Evolutionary conservation across 2,329 filamentous ascomycete genomes (phyloP).

Genomic region (Leptographium radiaticola): DNA sequence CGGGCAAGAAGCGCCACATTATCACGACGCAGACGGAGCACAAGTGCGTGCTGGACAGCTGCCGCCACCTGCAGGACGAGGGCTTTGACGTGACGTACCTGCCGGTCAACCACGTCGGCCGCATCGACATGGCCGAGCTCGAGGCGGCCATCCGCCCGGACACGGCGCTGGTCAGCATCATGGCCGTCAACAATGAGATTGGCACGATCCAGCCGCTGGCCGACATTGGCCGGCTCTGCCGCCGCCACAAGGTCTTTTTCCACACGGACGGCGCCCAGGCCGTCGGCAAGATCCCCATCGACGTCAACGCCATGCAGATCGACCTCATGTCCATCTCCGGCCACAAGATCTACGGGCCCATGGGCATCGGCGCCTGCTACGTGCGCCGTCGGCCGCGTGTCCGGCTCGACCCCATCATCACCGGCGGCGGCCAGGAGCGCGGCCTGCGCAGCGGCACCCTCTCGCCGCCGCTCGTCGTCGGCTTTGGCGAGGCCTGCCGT

Average conservation of each 20-base stretch:
- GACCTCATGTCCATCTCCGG: slow-evolving; percentile 98
- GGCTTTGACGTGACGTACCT: slow-evolving; percentile 96
- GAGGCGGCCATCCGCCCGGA: slow-evolving; percentile 84
- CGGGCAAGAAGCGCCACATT: slow-evolving; percentile 96
- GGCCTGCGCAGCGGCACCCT: slow-evolving; percentile 89
- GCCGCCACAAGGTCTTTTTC: slow-evolving; percentile 90
- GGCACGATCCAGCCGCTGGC: slow-evolving; percentile 95
- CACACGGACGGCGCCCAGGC: slow-evolving; percentile 95
- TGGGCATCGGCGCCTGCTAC: slow-evolving; percentile 93
- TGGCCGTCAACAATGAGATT: slow-evolving; percentile 99
- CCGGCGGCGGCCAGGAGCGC: slow-evolving; percentile 89
- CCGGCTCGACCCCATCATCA: slow-evolving; percentile 90
- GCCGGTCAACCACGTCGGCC: slow-evolving; percentile 74
- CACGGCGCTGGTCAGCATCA: slow-evolving; percentile 86
- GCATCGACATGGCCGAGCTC: slow-evolving; percentile 71
- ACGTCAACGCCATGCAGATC: slow-evolving; percentile 96
- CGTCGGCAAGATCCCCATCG: slow-evolving; percentile 93
- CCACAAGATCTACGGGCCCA: slow-evolving; percentile 97
- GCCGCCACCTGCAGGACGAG: slow-evolving; percentile 90
- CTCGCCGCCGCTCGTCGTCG: slow-evolving; percentile 76
- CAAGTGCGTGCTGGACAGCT: slow-evolving; percentile 97
- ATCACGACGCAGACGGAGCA: slow-evolving; percentile 97
- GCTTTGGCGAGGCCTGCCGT: slow-evolving; percentile 90
- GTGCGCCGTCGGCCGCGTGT: slow-evolving; percentile 86
- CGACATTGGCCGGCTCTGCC: slow-evolving; percentile 85